Base-by-base conservation (phyloP, 2,329 filamentous ascomycete species). In the Calycina herbarum region DNA sequence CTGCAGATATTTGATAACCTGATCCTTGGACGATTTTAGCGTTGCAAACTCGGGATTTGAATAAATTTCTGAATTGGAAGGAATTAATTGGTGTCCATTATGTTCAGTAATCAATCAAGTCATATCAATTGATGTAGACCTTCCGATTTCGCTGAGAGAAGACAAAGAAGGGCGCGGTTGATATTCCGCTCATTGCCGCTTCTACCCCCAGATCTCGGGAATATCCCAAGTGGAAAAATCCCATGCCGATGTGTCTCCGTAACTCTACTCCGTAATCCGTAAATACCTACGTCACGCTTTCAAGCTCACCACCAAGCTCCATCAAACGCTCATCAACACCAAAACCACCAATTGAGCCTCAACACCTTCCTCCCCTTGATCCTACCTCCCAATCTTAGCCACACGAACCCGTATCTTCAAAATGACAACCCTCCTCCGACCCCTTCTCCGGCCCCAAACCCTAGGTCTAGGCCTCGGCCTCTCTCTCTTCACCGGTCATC, bases 401-500 rank as follows among this genome's bases (percentile, higher is more conserved):
- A n/a, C n/a, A n/a, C n/a, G n/a, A n/a, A n/a, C n/a, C n/a, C n/a
- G n/a, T n/a, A n/a, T n/a, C n/a, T 13, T 3, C 15, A 59, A 35
- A 33, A 61, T 61, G 59, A 27, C 59, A 48, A 54, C 59, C 17
- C 33, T 62, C 15, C 35, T 62, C n/a, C 45, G 60, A 1, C 60
- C 60, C 17, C 64, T 73, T 51, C 57, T 76, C 45, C 71, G 72
- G 13, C 76, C 75, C 17, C 73, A 74, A 54, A 68, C 70, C 5
- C 66, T 77, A 27, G 76, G 77, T 15, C 71, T 76, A 38, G 75
- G 76, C 57, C 70, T 79, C 15, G 77, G 78, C 4, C 68, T 79
- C 17, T 73, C 75, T 1, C 51, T 63, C n/a, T 64, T 79, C 62
- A 72, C 76, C 61, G 73, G 75, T 3, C 73, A 75, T 62, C 68